phyloP scores from a whole-genome alignment of 306 rosid species.

The Crotalaria pallida region DNA sequence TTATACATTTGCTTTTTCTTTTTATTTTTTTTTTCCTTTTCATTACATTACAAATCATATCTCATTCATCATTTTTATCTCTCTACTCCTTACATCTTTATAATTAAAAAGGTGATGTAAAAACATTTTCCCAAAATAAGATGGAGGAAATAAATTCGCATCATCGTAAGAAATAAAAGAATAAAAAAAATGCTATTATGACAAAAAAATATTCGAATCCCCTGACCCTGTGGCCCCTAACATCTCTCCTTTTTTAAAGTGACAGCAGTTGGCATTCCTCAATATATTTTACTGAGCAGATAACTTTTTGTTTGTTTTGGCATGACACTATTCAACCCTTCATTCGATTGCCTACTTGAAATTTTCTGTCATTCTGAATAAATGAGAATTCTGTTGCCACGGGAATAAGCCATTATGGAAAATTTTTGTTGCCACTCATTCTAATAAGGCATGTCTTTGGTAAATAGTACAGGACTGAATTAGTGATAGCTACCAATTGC shows the following conservation, averaged over 20 bases:
- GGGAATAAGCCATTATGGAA: slow-evolving; percentile 12
- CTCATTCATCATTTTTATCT: too few relatives aligned
- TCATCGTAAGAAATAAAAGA: too few relatives aligned
- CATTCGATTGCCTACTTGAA: slow-evolving; percentile 26
- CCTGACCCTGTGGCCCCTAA: too few relatives aligned
- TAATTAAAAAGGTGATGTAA: too few relatives aligned
- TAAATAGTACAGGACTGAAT: slow-evolving; percentile 18
- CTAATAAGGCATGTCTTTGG: not conserved
- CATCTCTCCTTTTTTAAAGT: not conserved
- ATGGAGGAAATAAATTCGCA: too few relatives aligned
- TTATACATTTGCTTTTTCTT: too few relatives aligned
- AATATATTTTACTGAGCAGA: not conserved
- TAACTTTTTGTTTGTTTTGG: slow-evolving; percentile 17
- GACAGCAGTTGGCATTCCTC: not conserved
- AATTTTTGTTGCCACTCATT: slow-evolving; percentile 4
- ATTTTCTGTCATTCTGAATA: not conserved
- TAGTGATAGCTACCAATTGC: not conserved
- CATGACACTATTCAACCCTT: slow-evolving; percentile 12
- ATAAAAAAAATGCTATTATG: too few relatives aligned
- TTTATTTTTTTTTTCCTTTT: too few relatives aligned
- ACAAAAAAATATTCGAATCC: not conserved
- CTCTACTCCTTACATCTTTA: too few relatives aligned
- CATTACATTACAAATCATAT: too few relatives aligned
- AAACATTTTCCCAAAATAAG: too few relatives aligned
- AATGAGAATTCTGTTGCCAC: not conserved